Percentiles rank a stretch among this genome's conserved stretches.
phyloP scores from a whole-genome alignment of 306 rosid species.

The Corylus americana region DNA sequence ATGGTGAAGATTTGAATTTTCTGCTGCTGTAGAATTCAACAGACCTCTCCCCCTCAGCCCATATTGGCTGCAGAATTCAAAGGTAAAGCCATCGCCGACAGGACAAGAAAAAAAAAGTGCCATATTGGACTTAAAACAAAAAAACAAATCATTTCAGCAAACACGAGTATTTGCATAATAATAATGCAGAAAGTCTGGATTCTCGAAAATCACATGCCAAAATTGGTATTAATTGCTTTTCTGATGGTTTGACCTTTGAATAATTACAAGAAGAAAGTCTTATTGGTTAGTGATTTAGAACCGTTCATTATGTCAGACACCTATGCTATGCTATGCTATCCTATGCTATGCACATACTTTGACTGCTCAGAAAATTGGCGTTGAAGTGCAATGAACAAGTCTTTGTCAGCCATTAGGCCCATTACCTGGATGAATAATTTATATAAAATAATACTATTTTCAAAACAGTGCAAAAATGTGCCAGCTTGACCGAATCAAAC shows the following conservation, averaged over 20 bases:
- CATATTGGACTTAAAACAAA: neutral
- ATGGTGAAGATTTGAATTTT: constrained; percentile 30
- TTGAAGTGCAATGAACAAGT: neutral
- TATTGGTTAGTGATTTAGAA: neutral
- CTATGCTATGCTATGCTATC: neutral
- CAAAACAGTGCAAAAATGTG: neutral
- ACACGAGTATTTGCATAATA: too few relatives aligned
- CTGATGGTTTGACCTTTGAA: too few relatives aligned
- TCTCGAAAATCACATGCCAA: too few relatives aligned
- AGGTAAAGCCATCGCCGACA: neutral
- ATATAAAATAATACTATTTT: too few relatives aligned
- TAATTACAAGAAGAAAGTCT: neutral
- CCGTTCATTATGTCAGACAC: neutral
- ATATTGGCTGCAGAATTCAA: constrained; percentile 67
- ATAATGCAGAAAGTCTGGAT: too few relatives aligned
- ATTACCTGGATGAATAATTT: too few relatives aligned
- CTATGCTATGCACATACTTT: neutral
- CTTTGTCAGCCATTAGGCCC: too few relatives aligned
- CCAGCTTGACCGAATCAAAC: constrained; percentile 11
- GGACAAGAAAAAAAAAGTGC: neutral
- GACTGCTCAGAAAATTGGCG: neutral
- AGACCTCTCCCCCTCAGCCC: constrained; percentile 68
- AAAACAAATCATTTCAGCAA: too few relatives aligned
- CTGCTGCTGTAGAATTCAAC: constrained; percentile 42
- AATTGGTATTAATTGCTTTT: too few relatives aligned